Conservation (phyloP, 768 basidiomycete species). For the Artomyces pyxidatus region DNA sequence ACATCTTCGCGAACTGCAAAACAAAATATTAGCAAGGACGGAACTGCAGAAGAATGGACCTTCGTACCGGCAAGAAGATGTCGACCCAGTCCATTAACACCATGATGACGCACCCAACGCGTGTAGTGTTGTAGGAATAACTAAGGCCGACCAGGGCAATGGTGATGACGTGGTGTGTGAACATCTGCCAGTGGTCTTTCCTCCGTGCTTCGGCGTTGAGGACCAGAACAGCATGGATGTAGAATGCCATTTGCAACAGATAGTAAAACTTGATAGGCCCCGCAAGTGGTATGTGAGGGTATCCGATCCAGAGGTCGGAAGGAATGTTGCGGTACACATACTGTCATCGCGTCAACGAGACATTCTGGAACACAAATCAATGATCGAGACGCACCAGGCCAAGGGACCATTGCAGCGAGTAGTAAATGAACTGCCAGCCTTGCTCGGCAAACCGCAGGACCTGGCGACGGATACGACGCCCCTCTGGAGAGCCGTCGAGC, state of each 20-base stretch:
- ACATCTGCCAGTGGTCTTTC: conserved; percentile 95
- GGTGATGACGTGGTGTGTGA: conserved; percentile 91
- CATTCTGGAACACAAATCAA: conserved; percentile 9
- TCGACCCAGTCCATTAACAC: conserved; percentile 93
- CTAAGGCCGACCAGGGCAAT: conserved; percentile 67
- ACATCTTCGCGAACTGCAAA: conserved; percentile 83
- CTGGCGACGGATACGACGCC: conserved; percentile 56
- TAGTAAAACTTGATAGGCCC: conserved; percentile 86
- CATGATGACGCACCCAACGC: conserved; percentile 85
- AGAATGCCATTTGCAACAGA: conserved; percentile 79
- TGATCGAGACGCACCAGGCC: conserved; percentile 63
- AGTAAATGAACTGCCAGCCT: conserved; percentile 85
- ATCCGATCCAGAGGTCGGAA: conserved; percentile 65
- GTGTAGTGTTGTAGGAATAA: conserved; percentile 79
- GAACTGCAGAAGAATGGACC: conserved; percentile 8
- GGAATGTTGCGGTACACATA: conserved; percentile 74
- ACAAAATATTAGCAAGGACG: background rate
- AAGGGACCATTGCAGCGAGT: conserved; percentile 62
- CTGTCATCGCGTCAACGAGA: conserved; percentile 32
- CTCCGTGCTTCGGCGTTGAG: conserved; percentile 88
- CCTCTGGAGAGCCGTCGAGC: conserved; percentile 34
- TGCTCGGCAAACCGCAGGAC: conserved; percentile 92
- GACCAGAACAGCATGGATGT: conserved; percentile 84
- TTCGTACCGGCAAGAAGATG: conserved; percentile 80
- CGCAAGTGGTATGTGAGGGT: conserved; percentile 79